Evolutionary conservation across 1,284 basidiomycete species (phyloP), one percentile per base, ranked within the genome.

Genomic region (Pterulicium gracile): DNA sequence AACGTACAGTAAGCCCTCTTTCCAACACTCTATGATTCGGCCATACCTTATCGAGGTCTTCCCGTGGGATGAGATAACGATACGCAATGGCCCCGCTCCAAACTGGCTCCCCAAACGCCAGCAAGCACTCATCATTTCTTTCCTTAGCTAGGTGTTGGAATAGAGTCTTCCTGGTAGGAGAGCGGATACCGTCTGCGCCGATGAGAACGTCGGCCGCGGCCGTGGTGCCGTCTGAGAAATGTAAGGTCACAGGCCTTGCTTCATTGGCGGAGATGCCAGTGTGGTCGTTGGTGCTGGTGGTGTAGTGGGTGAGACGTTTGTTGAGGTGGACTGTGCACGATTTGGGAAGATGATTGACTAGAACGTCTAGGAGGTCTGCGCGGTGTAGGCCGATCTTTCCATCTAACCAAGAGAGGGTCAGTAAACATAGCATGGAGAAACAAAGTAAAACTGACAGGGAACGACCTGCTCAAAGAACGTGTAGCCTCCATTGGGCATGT

Each of bases 141-240:
- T 42, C 42, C 48, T 52, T 34, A 1, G 50, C 50, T 5, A 58
- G 48, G 4, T 43, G 24, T 14, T 47, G 47, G 43, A 63, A 67
- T 54, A 68, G 55, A 1, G 55, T 50, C 12, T 46, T 51, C n/a
- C 67, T 57, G 1, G 56, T 59, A 5, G 56, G 50, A 0, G 65
- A 67, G 43, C 61, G 60, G 14, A 70, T 57, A 3, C 67, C 68
- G 52, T 70, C 68, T 3, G 64, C 62, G 3, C 65, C 68, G 32
- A 69, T 50, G 7, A 69, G 55, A 7, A 69, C 24, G 43, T 69
- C 66, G 1, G 63, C 57, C 1, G 52, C 51, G 0, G 56, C 54
- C 3, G 55, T 57, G 1, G 63, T 52, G 4, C 61, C 62, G 50
- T 66, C 64, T 1, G 54, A 42, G 49, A 69, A 63, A 1, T 55